Conservation (phyloP, 2,329 filamentous ascomycete genomes). For the Hypoxylon sp. region DNA sequence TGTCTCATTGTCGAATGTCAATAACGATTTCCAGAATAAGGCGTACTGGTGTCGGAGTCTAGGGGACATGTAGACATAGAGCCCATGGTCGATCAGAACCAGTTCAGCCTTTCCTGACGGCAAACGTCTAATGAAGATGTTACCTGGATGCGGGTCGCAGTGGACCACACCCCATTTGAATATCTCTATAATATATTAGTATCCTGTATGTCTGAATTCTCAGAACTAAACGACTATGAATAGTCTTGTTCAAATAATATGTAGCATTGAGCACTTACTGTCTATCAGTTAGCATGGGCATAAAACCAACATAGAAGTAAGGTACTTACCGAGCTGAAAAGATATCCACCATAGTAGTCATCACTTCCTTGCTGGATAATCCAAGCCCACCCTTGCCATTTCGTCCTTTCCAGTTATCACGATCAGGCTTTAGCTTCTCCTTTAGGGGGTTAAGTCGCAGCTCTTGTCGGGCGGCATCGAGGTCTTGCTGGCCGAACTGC, state of each 20-base stretch:
- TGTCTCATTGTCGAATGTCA: slow-evolving; percentile 90
- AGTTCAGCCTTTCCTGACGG: slow-evolving; percentile 86
- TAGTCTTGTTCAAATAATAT: no score
- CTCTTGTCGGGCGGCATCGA: slow-evolving; percentile 55
- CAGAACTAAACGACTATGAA: no score
- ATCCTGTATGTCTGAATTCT: neutral
- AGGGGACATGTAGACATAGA: slow-evolving; percentile 91
- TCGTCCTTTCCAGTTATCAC: slow-evolving; percentile 78
- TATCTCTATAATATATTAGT: slow-evolving; percentile 72
- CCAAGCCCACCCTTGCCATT: slow-evolving; percentile 82
- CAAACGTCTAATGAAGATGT: slow-evolving; percentile 91
- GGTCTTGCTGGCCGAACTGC: slow-evolving; percentile 55
- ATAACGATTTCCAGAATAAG: slow-evolving; percentile 89
- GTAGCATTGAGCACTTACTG: slow-evolving; percentile 17
- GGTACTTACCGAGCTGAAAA: slow-evolving; percentile 70
- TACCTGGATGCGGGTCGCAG: slow-evolving; percentile 96
- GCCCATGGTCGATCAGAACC: slow-evolving; percentile 94
- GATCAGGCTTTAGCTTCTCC: slow-evolving; percentile 78
- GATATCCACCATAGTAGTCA: slow-evolving; percentile 95
- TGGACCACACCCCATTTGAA: slow-evolving; percentile 97
- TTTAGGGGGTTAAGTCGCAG: slow-evolving; percentile 61
- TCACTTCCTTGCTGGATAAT: slow-evolving; percentile 82
- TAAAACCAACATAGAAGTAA: neutral
- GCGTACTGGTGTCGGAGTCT: slow-evolving; percentile 87
- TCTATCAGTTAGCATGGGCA: slow-evolving; percentile 9